Conservation (phyloP, 1,284 basidiomycete species). For the Puccinia novopanici region DNA sequence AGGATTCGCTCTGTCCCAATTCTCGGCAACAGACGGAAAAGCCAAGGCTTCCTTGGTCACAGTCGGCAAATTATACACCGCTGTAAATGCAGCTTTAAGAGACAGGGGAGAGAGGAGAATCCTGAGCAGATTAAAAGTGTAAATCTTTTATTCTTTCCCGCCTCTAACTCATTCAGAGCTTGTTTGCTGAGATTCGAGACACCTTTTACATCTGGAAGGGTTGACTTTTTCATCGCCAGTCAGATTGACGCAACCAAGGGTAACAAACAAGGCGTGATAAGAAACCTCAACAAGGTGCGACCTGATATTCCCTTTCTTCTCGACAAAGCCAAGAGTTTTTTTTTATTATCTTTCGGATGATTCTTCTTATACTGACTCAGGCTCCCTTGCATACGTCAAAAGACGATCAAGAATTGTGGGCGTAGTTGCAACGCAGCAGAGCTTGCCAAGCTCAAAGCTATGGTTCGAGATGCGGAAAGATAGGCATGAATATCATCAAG, state of each 20-base stretch:
- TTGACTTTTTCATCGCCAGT: conserved; percentile 16
- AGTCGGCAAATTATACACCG: background rate
- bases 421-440: background rate
- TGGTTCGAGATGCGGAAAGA: background rate
- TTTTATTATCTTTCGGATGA: background rate
- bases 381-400: background rate
- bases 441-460: background rate
- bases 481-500: background rate
- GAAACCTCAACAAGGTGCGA: background rate
- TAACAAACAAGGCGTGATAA: background rate
- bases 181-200: background rate
- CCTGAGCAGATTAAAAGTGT: background rate
- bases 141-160: background rate
- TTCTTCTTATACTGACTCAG: background rate
- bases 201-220: background rate
- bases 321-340: background rate
- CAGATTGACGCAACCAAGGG: background rate
- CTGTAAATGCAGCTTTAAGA: conserved; percentile 10
- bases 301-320: background rate
- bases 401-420: background rate
- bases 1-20: background rate
- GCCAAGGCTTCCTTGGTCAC: background rate
- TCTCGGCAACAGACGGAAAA: background rate
- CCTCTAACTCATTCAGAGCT: background rate
- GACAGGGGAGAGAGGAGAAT: background rate